A percentile compares a stretch with the other conserved stretches of the same genome.
Conservation (phyloP, 768 basidiomycete genomes). For the Boletus rubescentipes region DNA sequence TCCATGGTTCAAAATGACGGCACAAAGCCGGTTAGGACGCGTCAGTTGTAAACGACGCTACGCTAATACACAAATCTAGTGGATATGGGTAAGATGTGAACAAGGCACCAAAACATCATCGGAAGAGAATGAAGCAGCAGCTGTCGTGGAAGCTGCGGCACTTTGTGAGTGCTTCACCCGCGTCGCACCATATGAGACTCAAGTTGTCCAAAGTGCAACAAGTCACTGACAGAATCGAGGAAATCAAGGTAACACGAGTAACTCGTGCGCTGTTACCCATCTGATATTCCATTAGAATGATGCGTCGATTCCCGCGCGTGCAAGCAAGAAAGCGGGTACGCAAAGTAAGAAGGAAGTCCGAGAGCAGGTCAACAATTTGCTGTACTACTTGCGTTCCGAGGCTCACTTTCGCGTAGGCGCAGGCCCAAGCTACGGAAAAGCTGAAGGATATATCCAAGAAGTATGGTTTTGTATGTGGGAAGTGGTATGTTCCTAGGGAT, state of each 20-base stretch:
- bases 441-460: constrained; percentile 59
- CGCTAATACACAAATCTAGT: constrained; percentile 38
- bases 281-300: constrained; percentile 49
- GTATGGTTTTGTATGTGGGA: constrained; percentile 56
- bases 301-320: constrained; percentile 59
- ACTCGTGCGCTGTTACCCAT: not conserved
- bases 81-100: constrained; percentile 57
- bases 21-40: constrained; percentile 59
- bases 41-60: not conserved
- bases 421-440: constrained; percentile 55
- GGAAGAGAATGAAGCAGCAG: constrained; percentile 24
- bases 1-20: constrained; percentile 81
- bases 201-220: constrained; percentile 47
- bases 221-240: constrained; percentile 55
- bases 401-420: constrained; percentile 41
- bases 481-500: constrained; percentile 50
- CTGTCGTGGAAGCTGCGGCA: constrained; percentile 45
- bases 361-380: constrained; percentile 49
- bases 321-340: constrained; percentile 69
- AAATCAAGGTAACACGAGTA: constrained; percentile 49
- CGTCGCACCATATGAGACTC: not conserved
- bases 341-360: constrained; percentile 76
- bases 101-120: constrained; percentile 8
- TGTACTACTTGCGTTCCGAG: not conserved
- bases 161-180: constrained; percentile 37